These are phyloP conservation scores for Melanopsichium pennsylvanicum DNA, from an alignment of 1,284 basidiomycete species.

Conservation along the genomic window DNA sequence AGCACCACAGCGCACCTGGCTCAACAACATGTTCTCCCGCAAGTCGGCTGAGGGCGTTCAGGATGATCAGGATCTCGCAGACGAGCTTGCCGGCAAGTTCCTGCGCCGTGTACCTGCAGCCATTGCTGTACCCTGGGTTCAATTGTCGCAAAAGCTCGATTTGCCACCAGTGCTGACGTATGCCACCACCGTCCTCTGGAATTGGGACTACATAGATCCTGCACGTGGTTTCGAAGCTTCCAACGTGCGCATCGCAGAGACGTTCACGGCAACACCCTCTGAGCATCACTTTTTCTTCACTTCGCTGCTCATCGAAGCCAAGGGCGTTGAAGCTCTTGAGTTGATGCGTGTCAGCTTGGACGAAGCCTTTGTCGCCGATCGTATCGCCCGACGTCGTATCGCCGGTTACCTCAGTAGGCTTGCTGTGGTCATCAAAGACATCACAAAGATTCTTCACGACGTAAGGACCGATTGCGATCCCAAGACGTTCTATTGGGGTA, in stretches of 20 bases:
- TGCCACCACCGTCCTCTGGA: slow-evolving; percentile 91
- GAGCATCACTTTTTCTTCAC: slow-evolving; percentile 90
- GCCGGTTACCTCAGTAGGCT: slow-evolving; percentile 74
- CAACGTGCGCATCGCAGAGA: slow-evolving; percentile 70
- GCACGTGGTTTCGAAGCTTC: slow-evolving; percentile 53
- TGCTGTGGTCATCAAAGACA: slow-evolving; percentile 72
- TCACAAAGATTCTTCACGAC: slow-evolving; percentile 39
- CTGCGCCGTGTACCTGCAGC: slow-evolving; percentile 75
- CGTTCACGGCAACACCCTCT: slow-evolving; percentile 83
- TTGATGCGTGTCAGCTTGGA: slow-evolving; percentile 89
- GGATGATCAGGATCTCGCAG: slow-evolving; percentile 33
- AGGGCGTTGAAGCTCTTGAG: slow-evolving; percentile 83
- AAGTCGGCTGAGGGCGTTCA: slow-evolving; percentile 22
- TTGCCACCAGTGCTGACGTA: slow-evolving; percentile 91
- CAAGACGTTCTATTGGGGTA: slow-evolving; percentile 79
- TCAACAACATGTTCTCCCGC: slow-evolving; percentile 32
- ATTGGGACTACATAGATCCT: slow-evolving; percentile 73
- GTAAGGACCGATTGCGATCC: slow-evolving; percentile 81
- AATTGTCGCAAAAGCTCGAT: slow-evolving; percentile 77
- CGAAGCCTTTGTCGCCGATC: slow-evolving; percentile 88
- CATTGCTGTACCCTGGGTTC: slow-evolving; percentile 76
- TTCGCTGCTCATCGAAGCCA: slow-evolving; percentile 87
- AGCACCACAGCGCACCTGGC: slow-evolving; percentile 20
- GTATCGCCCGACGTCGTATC: slow-evolving; percentile 71
- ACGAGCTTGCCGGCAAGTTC: slow-evolving; percentile 47